A percentile compares a stretch with the other conserved stretches of the same genome.
These are phyloP conservation scores for Thyridium curvatum DNA, from an alignment of 2,329 filamentous ascomycete species.

Conservation along the genomic window DNA sequence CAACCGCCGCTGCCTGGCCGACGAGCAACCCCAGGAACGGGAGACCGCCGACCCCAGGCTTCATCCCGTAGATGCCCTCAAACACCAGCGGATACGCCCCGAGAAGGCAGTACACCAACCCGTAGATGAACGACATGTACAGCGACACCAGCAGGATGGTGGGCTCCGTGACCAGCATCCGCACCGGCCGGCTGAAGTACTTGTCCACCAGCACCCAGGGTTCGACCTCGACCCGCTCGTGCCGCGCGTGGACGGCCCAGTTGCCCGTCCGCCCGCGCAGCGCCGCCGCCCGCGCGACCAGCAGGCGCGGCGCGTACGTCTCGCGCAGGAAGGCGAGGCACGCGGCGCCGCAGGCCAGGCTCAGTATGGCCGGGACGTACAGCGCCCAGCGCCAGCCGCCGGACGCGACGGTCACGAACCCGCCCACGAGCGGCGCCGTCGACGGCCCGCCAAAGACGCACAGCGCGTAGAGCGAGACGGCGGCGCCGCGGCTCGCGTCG, in stretches of 20 bases:
- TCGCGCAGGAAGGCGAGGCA: constrained; percentile 31
- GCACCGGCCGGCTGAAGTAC: constrained; percentile 14
- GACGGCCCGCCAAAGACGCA: neutral
- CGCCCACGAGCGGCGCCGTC: constrained; percentile 30
- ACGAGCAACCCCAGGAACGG: constrained; percentile 21
- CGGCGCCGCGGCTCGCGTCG: neutral
- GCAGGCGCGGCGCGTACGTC: constrained; percentile 21
- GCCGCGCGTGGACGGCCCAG: constrained; percentile 5
- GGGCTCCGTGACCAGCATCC: constrained; percentile 42
- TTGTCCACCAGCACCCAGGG: constrained; percentile 7
- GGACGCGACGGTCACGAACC: constrained; percentile 28
- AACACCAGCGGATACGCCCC: constrained; percentile 38
- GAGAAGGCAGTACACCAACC: constrained; percentile 37
- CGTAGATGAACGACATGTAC: constrained; percentile 38
- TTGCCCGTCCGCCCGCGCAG: constrained; percentile 21
- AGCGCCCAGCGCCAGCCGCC: constrained; percentile 34
- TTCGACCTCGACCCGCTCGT: constrained; percentile 4
- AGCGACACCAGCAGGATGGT: constrained; percentile 44
- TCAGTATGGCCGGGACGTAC: constrained; percentile 32
- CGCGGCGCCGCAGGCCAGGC: constrained; percentile 26
- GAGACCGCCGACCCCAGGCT: constrained; percentile 16
- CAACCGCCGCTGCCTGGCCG: constrained; percentile 4
- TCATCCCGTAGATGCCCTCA: constrained; percentile 18
- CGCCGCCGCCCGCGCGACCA: constrained; percentile 26
- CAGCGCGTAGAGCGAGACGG: neutral